Conservation (phyloP, 1,284 basidiomycete species). For the Cryptococcus sp. region DNA sequence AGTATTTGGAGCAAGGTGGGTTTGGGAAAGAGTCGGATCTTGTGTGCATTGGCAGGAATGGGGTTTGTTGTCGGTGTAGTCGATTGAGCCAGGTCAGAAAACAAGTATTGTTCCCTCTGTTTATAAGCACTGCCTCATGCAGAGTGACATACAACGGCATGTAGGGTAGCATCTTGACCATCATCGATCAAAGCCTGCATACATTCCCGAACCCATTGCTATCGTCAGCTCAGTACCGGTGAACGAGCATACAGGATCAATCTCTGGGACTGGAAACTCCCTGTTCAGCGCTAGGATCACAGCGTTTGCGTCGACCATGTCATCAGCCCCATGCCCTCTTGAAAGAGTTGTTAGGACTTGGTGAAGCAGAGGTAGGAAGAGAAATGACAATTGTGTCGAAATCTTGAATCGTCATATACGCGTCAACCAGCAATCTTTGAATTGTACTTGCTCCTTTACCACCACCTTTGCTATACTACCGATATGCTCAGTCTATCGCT, state of each 20-base stretch:
- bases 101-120: constrained; percentile 34
- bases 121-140: background rate
- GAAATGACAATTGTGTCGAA: too few relatives aligned
- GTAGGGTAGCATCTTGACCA: constrained; percentile 15
- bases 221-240: background rate
- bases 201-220: constrained; percentile 34
- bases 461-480: background rate
- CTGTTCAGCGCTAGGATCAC: background rate
- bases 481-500: background rate
- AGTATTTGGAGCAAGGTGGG: constrained; percentile 39
- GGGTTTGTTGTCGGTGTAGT: constrained; percentile 17
- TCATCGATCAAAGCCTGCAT: constrained; percentile 17
- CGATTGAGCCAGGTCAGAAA: constrained; percentile 27
- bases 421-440: background rate
- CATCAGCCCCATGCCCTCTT: too few relatives aligned
- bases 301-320: background rate
- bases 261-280: constrained; percentile 28
- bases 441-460: background rate
- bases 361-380: too few relatives aligned
- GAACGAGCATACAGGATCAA: constrained; percentile 27
- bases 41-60: constrained; percentile 18
- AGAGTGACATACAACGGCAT: constrained; percentile 18
- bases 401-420: too few relatives aligned
- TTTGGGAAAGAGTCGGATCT: constrained; percentile 23
- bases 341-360: too few relatives aligned